Evolutionary conservation across 2,329 filamentous ascomycete species (phyloP).

Genomic region (Neofusicoccum cordaticola): DNA sequence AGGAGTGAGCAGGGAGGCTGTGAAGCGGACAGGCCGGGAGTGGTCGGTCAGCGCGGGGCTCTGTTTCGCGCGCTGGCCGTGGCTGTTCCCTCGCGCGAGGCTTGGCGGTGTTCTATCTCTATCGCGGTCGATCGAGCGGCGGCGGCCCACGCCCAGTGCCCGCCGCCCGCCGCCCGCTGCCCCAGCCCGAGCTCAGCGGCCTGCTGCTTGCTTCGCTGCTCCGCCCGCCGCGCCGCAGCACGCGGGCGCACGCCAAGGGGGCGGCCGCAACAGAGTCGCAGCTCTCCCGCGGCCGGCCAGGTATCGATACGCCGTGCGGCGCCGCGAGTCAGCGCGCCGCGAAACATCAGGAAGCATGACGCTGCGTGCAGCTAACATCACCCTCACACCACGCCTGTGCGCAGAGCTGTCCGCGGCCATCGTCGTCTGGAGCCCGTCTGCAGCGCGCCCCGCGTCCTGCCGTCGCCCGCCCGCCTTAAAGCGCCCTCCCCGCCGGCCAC

Average conservation of each 20-base stretch:
- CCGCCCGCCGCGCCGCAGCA: not conserved
- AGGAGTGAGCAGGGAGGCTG: not conserved
- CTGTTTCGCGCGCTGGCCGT: not conserved
- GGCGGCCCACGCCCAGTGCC: not conserved
- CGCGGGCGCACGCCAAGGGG: not conserved
- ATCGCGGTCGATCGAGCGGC: not conserved
- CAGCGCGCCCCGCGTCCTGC: not conserved
- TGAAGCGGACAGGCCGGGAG: not conserved
- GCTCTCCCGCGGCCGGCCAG: not conserved
- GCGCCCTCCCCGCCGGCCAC: not conserved
- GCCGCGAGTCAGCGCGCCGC: conserved; percentile 2
- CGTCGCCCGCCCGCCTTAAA: no score
- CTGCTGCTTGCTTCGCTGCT: not conserved
- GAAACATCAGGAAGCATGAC: conserved; percentile 4
- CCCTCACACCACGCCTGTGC: conserved; percentile 2
- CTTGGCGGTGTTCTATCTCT: conserved; percentile 3
- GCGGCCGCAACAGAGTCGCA: not conserved
- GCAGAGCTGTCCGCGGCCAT: not conserved
- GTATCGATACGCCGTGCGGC: not conserved
- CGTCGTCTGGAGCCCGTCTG: not conserved
- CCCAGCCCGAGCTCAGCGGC: not conserved
- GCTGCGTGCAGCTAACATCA: conserved; percentile 4
- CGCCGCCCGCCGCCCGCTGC: not conserved
- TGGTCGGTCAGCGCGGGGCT: not conserved
- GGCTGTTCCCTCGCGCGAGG: not conserved